Evolutionary conservation across 1,139 yeast species (phyloP).

Genomic region (Meyerozyma guilliermondii): DNA sequence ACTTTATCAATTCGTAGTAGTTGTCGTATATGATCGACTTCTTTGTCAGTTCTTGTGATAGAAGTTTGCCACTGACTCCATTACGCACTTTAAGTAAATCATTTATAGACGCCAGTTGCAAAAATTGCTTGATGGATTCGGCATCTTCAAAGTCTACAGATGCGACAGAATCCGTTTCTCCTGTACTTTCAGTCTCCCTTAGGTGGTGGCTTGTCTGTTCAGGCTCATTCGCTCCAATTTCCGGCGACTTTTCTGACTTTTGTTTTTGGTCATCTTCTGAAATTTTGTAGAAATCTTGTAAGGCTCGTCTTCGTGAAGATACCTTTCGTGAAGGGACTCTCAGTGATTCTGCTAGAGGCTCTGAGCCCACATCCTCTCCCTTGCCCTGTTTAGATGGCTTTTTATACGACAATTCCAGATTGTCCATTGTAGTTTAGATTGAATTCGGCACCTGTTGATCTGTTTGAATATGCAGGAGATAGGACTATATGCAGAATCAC

Average conservation of each 20-base stretch:
- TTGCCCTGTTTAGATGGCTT: constrained; percentile 15
- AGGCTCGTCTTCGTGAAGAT: background rate
- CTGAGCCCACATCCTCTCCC: background rate
- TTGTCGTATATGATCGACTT: constrained; percentile 48
- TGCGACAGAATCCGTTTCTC: constrained; percentile 3
- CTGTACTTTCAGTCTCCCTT: constrained; percentile 3
- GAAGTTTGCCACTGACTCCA: constrained; percentile 25
- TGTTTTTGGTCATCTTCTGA: constrained; percentile 9
- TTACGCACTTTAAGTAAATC: constrained; percentile 36
- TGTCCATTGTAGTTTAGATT: background rate
- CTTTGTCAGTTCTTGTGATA: constrained; percentile 38
- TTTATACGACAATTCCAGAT: constrained; percentile 19
- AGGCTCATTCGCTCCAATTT: background rate
- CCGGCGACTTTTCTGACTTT: constrained; percentile 1
- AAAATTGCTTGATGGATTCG: constrained; percentile 14
- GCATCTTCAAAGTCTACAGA: constrained; percentile 17
- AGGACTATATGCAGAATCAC: no score
- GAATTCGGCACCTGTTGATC: background rate
- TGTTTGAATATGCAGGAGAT: background rate
- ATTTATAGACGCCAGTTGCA: constrained; percentile 17
- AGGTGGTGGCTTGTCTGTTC: constrained; percentile 2
- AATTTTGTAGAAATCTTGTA: background rate
- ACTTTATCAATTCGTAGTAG: constrained; percentile 44
- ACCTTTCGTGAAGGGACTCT: constrained; percentile 5
- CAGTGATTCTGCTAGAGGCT: constrained; percentile 4